Conservation (phyloP, 2,329 filamentous ascomycete genomes). For the Aplosporella prunicola region DNA sequence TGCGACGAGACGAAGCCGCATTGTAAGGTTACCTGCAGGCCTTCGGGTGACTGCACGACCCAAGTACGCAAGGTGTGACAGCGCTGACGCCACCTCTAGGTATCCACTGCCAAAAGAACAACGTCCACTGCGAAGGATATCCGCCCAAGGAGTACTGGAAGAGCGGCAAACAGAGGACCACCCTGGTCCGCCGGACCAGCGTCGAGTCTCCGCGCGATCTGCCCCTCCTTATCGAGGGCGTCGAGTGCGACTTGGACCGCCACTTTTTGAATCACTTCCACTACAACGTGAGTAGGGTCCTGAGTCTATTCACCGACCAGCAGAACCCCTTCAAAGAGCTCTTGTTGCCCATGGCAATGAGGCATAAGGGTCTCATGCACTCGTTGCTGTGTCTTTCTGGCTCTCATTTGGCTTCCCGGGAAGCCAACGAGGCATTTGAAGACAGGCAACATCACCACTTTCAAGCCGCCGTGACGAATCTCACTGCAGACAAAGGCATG, state of each 20-base stretch:
- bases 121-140: constrained; percentile 84
- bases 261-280: constrained; percentile 79
- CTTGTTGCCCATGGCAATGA: constrained; percentile 69
- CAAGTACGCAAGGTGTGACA: constrained; percentile 1
- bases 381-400: constrained; percentile 77
- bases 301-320: constrained; percentile 72
- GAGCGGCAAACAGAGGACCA: constrained; percentile 67
- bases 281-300: constrained; percentile 64
- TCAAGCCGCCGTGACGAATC: constrained; percentile 31
- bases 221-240: constrained; percentile 61
- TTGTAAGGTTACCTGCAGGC: constrained; percentile 27
- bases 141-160: constrained; percentile 80
- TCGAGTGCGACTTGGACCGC: constrained; percentile 71
- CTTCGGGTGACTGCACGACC: background rate
- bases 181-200: constrained; percentile 22
- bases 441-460: constrained; percentile 49
- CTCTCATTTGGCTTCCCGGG: constrained; percentile 54
- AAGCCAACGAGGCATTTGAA: constrained; percentile 41
- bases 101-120: constrained; percentile 87
- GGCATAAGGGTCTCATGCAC: constrained; percentile 79
- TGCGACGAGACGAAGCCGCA: constrained; percentile 42
- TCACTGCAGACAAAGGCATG: constrained; percentile 26
- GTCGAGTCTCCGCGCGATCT: constrained; percentile 31
- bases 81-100: constrained; percentile 39
- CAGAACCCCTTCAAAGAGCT: constrained; percentile 81